phyloP scores from a whole-genome alignment of 1,284 basidiomycete genomes.

The Marasmius sp. region DNA sequence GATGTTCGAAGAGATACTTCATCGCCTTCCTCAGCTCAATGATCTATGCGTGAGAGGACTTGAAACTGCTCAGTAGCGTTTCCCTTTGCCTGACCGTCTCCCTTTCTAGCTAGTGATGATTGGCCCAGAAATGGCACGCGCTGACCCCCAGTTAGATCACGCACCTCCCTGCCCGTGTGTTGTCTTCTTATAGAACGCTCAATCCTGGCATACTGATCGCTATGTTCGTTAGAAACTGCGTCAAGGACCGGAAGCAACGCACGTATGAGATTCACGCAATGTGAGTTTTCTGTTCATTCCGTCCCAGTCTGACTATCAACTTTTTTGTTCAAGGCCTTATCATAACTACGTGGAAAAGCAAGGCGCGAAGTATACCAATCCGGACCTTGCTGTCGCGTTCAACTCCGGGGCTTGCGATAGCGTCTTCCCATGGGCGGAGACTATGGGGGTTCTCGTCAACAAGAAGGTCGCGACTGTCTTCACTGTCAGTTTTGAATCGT shows the following conservation, averaged over 20 bases:
- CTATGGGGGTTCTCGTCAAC: constrained; percentile 23
- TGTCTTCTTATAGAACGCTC: background rate
- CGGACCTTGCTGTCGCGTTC: constrained; percentile 32
- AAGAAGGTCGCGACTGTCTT: constrained; percentile 26
- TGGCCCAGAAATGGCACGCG: constrained; percentile 25
- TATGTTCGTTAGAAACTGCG: background rate
- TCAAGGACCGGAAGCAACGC: background rate
- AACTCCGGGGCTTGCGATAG: constrained; percentile 27
- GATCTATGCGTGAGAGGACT: constrained; percentile 18
- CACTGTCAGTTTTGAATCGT: constrained; percentile 19
- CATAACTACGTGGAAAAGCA: constrained; percentile 21
- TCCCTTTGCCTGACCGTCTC: background rate
- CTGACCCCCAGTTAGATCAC: no score
- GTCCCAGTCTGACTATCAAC: background rate
- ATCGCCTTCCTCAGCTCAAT: constrained; percentile 32
- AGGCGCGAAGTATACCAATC: constrained; percentile 20
- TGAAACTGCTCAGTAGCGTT: background rate
- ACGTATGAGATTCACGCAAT: background rate
- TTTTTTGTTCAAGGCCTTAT: constrained; percentile 20
- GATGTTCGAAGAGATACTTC: constrained; percentile 38
- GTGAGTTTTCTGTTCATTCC: background rate
- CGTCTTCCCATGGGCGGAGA: constrained; percentile 19
- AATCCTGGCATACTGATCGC: no score
- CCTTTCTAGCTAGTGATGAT: constrained; percentile 26
- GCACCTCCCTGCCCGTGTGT: no score